Evolutionary conservation across 1,284 basidiomycete species (phyloP), one percentile per base, ranked within the genome.

Genomic region (Ganoderma multipileum): DNA sequence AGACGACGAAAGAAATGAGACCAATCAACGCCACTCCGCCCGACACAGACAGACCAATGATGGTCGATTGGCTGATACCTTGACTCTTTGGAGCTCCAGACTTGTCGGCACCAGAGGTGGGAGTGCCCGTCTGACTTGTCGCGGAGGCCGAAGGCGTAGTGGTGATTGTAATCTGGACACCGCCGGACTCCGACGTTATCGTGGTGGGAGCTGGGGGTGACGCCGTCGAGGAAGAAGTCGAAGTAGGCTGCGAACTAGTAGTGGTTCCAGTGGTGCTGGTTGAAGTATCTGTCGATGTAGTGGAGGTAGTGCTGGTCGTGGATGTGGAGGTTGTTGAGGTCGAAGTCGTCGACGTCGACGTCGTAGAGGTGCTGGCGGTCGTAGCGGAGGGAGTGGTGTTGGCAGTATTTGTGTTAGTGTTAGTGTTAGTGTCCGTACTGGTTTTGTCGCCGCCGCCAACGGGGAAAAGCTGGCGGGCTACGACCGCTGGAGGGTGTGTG

Each of bases 1-100:
- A 95, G 50, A 92, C 81, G 72, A 93, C 86, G 81, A 95, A 94
- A 14, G 82, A 87, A 64, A 90, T 79, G 61, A 95, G 84, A 12
- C 86, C 90, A 73, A 95, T 79, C 26, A 89, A 78, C 36, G 91
- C 91, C 65, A 94, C 82, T 67, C 91, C 92, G 50, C 91, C 93
- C 12, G 92, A 89, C 33, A 95, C 91, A 0, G 91, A 90, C 67
- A 95, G 82, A 60, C 93, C 93, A 59, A 94, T 79, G 74, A 95
- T 93, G 42, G 92, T 91, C 3, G 91, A 90, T 8, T 85, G 89
- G 61, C 87, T 79, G 28, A 93, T 78, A 23, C 84, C 62, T 42
- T 55, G 65, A 57, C 75, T 71, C 39, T 70, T 50, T 50, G 57
- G 2, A 47, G 3, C 39, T 9, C 41, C 33, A 47, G 44, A 39